Conservation (phyloP, 345 rosid genomes). For the Eucalyptus tenuipes region DNA sequence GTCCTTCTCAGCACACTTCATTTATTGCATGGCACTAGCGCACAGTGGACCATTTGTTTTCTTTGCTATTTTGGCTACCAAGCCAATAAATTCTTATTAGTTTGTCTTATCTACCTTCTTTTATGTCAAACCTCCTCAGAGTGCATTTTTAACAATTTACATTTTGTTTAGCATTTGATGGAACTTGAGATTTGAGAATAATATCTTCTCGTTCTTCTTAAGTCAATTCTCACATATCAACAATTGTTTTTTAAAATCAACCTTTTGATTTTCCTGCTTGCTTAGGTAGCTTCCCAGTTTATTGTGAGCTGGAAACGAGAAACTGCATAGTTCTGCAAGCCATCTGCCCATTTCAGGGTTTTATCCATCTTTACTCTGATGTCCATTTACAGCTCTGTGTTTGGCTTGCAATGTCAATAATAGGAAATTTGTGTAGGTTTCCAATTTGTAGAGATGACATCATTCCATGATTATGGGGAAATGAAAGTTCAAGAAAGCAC, state of each 20-base stretch:
- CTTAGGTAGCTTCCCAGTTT: constrained; percentile 48
- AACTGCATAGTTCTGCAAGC: constrained; percentile 63
- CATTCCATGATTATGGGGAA: constrained; percentile 84
- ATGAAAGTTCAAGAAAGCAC: constrained; percentile 89
- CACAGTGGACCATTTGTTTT: background rate
- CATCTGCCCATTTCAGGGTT: constrained; percentile 75
- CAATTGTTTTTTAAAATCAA: background rate
- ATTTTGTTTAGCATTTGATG: background rate
- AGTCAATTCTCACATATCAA: background rate
- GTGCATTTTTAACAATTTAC: background rate
- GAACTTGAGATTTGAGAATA: background rate
- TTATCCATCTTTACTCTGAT: background rate
- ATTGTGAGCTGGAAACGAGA: constrained; percentile 74
- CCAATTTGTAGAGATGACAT: constrained; percentile 36
- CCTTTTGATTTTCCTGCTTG: background rate
- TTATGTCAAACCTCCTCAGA: background rate
- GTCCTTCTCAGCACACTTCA: background rate
- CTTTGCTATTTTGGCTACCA: background rate
- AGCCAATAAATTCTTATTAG: background rate
- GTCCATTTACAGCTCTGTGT: background rate
- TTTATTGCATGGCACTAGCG: constrained; percentile 4
- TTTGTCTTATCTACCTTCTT: background rate
- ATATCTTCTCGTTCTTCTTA: background rate
- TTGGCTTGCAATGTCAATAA: background rate
- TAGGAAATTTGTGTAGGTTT: constrained; percentile 70